A percentile compares a stretch with the other conserved stretches of the same genome.
phyloP scores from a whole-genome alignment of 495 filamentous ascomycete species.

The Neurospora sp. region DNA sequence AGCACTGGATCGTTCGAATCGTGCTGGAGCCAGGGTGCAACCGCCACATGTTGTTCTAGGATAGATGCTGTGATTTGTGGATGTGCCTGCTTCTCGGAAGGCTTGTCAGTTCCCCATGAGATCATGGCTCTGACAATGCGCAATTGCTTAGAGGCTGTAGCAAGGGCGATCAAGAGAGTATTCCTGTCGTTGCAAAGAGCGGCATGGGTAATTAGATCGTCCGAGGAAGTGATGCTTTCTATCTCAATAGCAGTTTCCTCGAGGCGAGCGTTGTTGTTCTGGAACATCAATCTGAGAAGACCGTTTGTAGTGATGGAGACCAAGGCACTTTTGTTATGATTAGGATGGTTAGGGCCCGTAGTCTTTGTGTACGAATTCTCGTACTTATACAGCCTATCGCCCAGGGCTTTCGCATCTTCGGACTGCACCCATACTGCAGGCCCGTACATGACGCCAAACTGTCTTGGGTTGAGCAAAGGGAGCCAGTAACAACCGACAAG shows the following conservation, averaged over 20 bases:
- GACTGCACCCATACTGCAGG: slow-evolving; percentile 33
- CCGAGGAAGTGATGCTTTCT: slow-evolving; percentile 56
- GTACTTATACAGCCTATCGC: slow-evolving; percentile 25
- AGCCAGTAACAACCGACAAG: slow-evolving; percentile 85
- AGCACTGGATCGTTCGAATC: slow-evolving; percentile 30
- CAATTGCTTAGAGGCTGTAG: slow-evolving; percentile 57
- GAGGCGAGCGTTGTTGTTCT: slow-evolving; percentile 49
- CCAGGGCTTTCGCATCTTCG: slow-evolving; percentile 2
- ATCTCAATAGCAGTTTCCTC: slow-evolving; percentile 57
- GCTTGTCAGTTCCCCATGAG: slow-evolving; percentile 35
- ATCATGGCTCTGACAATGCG: slow-evolving; percentile 51
- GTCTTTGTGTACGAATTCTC: slow-evolving; percentile 39
- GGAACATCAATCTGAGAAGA: slow-evolving; percentile 54
- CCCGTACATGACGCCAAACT: slow-evolving; percentile 27
- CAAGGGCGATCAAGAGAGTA: slow-evolving; percentile 54
- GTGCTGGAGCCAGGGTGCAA: slow-evolving; percentile 39
- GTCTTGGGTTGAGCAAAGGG: slow-evolving; percentile 39
- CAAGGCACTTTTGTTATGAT: slow-evolving; percentile 53
- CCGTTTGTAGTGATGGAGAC: slow-evolving; percentile 62
- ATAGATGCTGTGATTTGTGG: slow-evolving; percentile 32
- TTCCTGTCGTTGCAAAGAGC: slow-evolving; percentile 64
- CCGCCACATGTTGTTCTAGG: slow-evolving; percentile 38
- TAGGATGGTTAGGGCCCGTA: slow-evolving; percentile 59
- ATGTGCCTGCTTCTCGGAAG: slow-evolving; percentile 29
- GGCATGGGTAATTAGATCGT: slow-evolving; percentile 70